These are phyloP conservation scores for Macrocybe gigantea DNA, from an alignment of 768 basidiomycete genomes.

Conservation along the genomic window DNA sequence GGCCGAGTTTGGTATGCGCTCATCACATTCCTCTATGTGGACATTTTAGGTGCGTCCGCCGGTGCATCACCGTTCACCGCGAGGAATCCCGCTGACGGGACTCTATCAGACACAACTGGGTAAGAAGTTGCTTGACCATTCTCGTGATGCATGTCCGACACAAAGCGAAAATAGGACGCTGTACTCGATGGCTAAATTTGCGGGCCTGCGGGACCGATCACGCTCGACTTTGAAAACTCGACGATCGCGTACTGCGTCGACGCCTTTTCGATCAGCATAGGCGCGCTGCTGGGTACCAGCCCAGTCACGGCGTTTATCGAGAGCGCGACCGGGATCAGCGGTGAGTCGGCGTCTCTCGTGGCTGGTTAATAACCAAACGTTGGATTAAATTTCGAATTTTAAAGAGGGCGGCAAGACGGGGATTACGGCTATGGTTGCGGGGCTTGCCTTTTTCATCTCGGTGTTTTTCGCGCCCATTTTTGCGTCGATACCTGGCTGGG, in stretches of 20 bases:
- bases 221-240: conserved; percentile 81
- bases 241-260: conserved; percentile 81
- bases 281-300: conserved; percentile 72
- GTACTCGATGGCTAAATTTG: conserved; percentile 89
- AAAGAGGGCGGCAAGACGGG: conserved; percentile 87
- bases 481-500: conserved; percentile 82
- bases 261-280: conserved; percentile 77
- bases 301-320: conserved; percentile 83
- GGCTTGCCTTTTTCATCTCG: conserved; percentile 74
- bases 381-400: neutral
- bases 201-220: conserved; percentile 80
- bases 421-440: conserved; percentile 67
- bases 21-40: conserved; percentile 86
- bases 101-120: conserved; percentile 44
- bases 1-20: conserved; percentile 85
- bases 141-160: neutral
- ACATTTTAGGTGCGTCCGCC: conserved; percentile 57
- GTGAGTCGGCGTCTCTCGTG: conserved; percentile 25
- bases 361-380: neutral
- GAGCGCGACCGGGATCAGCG: conserved; percentile 74
- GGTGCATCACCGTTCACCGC: neutral
- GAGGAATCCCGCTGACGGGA: neutral
- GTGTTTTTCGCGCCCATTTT: conserved; percentile 89
- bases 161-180: conserved; percentile 59
- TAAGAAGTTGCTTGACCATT: conserved; percentile 9